phyloP scores from a whole-genome alignment of 768 basidiomycete species.

The Pleurotus pulmonarius region DNA sequence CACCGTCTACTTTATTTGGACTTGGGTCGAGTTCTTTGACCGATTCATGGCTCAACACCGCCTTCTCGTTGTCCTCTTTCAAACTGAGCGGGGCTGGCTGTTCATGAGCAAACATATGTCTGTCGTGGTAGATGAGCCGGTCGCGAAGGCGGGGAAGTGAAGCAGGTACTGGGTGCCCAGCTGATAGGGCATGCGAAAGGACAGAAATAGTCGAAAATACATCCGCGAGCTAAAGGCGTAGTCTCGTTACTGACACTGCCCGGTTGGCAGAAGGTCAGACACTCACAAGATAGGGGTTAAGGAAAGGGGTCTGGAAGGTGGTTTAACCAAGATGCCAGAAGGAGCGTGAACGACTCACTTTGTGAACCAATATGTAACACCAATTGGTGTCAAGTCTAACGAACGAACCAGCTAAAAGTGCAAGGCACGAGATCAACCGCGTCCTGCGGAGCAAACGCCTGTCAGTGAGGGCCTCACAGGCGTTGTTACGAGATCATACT shows the following conservation, averaged over 20 bases:
- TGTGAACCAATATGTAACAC: conserved; percentile 40
- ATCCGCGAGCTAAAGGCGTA: conserved; percentile 32
- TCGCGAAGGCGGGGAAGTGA: conserved; percentile 37
- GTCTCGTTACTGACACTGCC: too few species aligned
- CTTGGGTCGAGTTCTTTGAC: conserved; percentile 14
- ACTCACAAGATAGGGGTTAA: conserved; percentile 42
- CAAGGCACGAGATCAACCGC: conserved; percentile 28
- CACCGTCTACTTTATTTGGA: conserved; percentile 34
- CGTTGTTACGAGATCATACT: conserved; percentile 19
- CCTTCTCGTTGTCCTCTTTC: conserved; percentile 8
- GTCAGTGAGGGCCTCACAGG: too few species aligned
- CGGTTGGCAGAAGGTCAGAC: not conserved
- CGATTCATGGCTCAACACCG: conserved; percentile 8
- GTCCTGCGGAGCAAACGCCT: conserved; percentile 13
- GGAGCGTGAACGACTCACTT: conserved; percentile 18
- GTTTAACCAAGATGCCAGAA: not conserved
- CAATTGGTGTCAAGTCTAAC: conserved; percentile 36
- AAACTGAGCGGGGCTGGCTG: not conserved
- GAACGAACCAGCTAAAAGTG: conserved; percentile 35
- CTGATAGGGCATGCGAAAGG: conserved; percentile 31
- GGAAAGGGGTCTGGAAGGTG: conserved; percentile 37
- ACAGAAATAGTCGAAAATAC: conserved; percentile 36
- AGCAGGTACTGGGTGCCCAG: conserved; percentile 32
- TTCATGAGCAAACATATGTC: conserved; percentile 15
- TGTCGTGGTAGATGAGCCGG: conserved; percentile 41